Conservation (phyloP, 306 rosid genomes). For the Oemleria cerasiformis region DNA sequence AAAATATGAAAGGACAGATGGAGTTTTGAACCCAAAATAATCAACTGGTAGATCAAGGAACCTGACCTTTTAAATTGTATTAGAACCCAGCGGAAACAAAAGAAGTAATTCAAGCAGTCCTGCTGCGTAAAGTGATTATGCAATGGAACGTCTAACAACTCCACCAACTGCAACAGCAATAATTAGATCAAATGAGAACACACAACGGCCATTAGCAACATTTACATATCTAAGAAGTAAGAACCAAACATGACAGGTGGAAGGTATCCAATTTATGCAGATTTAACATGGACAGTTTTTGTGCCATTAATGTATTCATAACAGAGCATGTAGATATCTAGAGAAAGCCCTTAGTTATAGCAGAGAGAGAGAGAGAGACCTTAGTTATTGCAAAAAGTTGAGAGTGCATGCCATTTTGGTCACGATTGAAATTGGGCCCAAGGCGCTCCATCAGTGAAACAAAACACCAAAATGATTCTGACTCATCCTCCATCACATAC, state of each 20-base stretch:
- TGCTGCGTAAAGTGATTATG: slow-evolving; percentile 81
- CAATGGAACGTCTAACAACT: slow-evolving; percentile 82
- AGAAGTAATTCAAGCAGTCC: slow-evolving; percentile 95
- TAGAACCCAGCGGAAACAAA: slow-evolving; percentile 97
- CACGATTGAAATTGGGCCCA: slow-evolving; percentile 98
- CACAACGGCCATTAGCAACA: slow-evolving; percentile 3
- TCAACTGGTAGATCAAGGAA: slow-evolving; percentile 7
- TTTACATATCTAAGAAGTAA: too few species aligned
- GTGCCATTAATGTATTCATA: too few species aligned
- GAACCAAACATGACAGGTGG: too few species aligned
- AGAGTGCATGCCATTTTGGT: slow-evolving; percentile 99
- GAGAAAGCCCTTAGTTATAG: slow-evolving; percentile 12
- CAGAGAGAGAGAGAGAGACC: slow-evolving; percentile 46
- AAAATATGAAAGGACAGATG: not conserved
- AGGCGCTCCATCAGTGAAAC: slow-evolving; percentile 90
- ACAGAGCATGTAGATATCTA: not conserved
- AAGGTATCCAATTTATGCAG: not conserved
- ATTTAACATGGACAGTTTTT: not conserved
- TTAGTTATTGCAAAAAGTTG: slow-evolving; percentile 97
- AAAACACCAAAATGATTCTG: slow-evolving; percentile 98
- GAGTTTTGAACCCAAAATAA: not conserved
- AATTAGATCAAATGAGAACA: slow-evolving; percentile 21
- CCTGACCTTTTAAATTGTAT: slow-evolving; percentile 94
- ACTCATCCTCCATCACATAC: slow-evolving; percentile 81
- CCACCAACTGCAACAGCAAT: slow-evolving; percentile 79